Evolutionary conservation across 257 asterid genomes (phyloP).

Genomic region (Ophiorrhiza pumila): DNA sequence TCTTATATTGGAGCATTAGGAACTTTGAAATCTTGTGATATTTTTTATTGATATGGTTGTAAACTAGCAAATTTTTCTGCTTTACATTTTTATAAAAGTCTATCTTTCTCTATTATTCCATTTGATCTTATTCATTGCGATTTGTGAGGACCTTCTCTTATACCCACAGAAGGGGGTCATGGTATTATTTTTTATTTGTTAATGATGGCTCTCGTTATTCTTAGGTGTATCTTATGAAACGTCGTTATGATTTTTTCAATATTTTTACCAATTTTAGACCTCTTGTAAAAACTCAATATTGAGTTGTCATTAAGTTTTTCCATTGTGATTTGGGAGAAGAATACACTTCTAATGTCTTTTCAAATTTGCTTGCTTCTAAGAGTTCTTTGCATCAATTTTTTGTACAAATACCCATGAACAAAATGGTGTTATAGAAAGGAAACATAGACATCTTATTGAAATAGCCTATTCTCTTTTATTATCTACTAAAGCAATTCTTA

Average conservation of each 20-base stretch:
- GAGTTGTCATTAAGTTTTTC: neutral
- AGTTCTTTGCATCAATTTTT: neutral
- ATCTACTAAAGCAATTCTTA: neutral
- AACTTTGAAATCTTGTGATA: neutral
- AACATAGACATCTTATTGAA: too few relatives aligned
- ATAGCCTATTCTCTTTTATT: neutral
- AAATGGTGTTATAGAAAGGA: too few relatives aligned
- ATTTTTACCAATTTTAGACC: neutral
- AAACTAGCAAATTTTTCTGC: neutral
- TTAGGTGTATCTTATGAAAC: conserved; percentile 1
- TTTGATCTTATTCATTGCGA: conserved; percentile 5
- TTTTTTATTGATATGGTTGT: neutral
- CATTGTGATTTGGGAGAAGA: neutral
- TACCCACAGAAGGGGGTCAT: neutral
- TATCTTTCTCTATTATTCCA: neutral
- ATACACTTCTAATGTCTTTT: neutral
- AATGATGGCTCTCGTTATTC: neutral
- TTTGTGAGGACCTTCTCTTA: conserved; percentile 1
- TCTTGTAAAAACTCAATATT: neutral
- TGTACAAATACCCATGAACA: neutral
- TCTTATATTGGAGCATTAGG: neutral
- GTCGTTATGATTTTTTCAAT: neutral
- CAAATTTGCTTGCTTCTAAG: neutral
- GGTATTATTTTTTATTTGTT: conserved; percentile 5
- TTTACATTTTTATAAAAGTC: neutral